Conservation (phyloP, 1,284 basidiomycete species). For the Leccinum fuscescens region DNA sequence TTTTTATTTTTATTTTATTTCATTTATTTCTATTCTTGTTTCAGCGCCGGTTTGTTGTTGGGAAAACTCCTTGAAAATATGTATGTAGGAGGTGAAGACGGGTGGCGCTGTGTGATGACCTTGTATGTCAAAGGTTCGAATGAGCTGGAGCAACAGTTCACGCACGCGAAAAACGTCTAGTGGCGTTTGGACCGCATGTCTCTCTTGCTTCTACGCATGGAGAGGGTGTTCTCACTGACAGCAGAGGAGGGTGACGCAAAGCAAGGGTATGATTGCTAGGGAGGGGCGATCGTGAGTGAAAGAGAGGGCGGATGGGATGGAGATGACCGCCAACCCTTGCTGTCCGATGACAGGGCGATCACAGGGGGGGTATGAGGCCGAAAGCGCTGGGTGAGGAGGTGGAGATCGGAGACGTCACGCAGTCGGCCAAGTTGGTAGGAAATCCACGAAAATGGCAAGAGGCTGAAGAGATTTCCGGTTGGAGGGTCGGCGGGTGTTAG, state of each 20-base stretch:
- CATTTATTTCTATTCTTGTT: background rate
- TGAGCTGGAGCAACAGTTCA: constrained; percentile 15
- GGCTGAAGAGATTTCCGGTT: constrained; percentile 6
- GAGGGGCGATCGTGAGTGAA: constrained; percentile 1
- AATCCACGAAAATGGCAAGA: constrained; percentile 7
- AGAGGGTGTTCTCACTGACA: constrained; percentile 13
- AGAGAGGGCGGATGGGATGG: background rate
- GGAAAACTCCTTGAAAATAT: constrained; percentile 6
- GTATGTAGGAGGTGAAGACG: background rate
- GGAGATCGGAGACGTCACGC: constrained; percentile 8
- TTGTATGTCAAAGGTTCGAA: constrained; percentile 4
- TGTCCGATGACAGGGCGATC: background rate
- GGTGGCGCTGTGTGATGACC: background rate
- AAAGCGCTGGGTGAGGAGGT: background rate
- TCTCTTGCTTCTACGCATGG: constrained; percentile 10
- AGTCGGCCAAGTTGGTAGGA: background rate
- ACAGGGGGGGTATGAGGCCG: background rate
- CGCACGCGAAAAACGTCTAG: constrained; percentile 30
- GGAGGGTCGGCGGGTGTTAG: background rate
- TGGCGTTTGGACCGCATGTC: constrained; percentile 29
- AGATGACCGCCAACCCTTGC: constrained; percentile 3
- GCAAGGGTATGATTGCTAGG: background rate
- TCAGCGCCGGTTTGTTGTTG: constrained; percentile 9
- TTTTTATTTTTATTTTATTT: background rate
- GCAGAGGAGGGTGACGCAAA: background rate